Percentiles rank a stretch among this genome's conserved stretches.
phyloP scores from a whole-genome alignment of 2,329 filamentous ascomycete genomes.

The Chrysosporium keratinophilum region DNA sequence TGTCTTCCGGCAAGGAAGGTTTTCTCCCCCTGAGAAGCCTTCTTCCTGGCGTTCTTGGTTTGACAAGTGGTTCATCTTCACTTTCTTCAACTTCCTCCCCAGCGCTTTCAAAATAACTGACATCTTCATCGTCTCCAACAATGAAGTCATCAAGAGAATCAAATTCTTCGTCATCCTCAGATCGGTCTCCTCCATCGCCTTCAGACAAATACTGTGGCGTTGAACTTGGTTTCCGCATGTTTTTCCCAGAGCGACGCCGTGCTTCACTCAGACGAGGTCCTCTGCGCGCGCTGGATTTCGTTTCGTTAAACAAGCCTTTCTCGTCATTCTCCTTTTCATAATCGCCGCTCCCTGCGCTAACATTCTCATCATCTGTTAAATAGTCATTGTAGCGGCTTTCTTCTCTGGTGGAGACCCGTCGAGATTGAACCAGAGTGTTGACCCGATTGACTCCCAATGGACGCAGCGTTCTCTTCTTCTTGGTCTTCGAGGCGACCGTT shows the following conservation, averaged over 20 bases:
- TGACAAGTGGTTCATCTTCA: constrained; percentile 19
- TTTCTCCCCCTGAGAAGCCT: constrained; percentile 29
- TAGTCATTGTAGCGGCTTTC: constrained; percentile 23
- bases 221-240: background rate
- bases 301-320: constrained; percentile 10
- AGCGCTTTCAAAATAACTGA: constrained; percentile 28
- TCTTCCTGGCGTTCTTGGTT: constrained; percentile 21
- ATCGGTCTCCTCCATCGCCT: constrained; percentile 6
- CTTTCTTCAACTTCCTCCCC: constrained; percentile 23
- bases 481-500: background rate
- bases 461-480: constrained; percentile 18
- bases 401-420: constrained; percentile 19
- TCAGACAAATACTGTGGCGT: background rate
- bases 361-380: constrained; percentile 27
- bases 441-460: constrained; percentile 25
- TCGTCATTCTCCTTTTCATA: constrained; percentile 19
- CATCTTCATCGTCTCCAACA: constrained; percentile 32
- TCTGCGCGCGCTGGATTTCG: background rate
- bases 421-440: constrained; percentile 28
- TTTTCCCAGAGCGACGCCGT: background rate
- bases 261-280: background rate
- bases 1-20: constrained; percentile 19
- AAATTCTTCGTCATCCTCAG: constrained; percentile 23
- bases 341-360: constrained; percentile 11
- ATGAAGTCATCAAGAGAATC: constrained; percentile 35